phyloP scores from a whole-genome alignment of 345 rosid genomes.

The Iberis pinnata region DNA sequence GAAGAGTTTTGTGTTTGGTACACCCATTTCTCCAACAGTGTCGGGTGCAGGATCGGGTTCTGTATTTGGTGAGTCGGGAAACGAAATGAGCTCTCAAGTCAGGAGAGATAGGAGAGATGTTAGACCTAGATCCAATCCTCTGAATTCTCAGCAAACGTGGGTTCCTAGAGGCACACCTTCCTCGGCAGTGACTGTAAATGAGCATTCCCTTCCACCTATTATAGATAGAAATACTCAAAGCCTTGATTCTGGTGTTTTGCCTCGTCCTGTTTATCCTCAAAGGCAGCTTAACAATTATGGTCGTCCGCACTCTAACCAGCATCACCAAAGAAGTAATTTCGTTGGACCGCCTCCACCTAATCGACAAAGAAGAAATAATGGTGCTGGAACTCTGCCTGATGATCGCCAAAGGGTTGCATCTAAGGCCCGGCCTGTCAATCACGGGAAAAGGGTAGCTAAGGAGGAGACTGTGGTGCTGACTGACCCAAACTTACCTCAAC shows the following conservation, averaged over 20 bases:
- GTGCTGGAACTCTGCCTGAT: constrained; percentile 21
- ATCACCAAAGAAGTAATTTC: constrained; percentile 20
- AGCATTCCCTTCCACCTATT: constrained; percentile 22
- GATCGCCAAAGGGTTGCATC: constrained; percentile 31
- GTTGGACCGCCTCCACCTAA: constrained; percentile 22
- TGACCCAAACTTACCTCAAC: constrained; percentile 71
- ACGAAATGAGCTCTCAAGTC: constrained; percentile 52
- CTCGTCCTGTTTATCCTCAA: constrained; percentile 5
- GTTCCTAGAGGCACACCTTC: constrained; percentile 51
- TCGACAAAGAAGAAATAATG: constrained; percentile 36
- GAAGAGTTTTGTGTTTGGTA: not conserved
- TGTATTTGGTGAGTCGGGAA: constrained; percentile 21
- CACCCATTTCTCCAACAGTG: constrained; percentile 10
- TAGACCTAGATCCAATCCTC: constrained; percentile 30
- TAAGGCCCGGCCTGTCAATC: constrained; percentile 33
- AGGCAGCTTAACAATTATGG: constrained; percentile 7
- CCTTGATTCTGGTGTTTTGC: constrained; percentile 12
- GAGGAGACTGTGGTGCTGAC: constrained; percentile 26
- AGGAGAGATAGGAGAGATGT: constrained; percentile 36
- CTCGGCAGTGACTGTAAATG: constrained; percentile 14
- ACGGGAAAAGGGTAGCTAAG: constrained; percentile 34
- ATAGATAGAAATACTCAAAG: constrained; percentile 18
- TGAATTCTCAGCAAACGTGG: constrained; percentile 55
- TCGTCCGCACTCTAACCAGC: constrained; percentile 9
- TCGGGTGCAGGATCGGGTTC: constrained; percentile 20